phyloP scores from a whole-genome alignment of 2,329 filamentous ascomycete species.

The Paecilomyces sp. region DNA sequence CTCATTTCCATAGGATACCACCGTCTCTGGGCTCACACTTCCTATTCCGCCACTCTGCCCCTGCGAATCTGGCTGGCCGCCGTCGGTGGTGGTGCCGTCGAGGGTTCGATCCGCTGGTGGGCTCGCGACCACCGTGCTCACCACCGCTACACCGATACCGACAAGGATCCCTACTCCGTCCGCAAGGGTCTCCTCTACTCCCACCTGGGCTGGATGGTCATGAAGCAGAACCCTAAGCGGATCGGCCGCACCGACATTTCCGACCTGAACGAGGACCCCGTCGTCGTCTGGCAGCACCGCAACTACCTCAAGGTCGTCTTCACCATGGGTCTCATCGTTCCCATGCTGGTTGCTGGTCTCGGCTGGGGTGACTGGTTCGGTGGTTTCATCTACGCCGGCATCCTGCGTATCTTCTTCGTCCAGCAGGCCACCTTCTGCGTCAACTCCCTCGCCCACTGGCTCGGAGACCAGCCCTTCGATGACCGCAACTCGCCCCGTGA shows the following conservation, averaged over 20 bases:
- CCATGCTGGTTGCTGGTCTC: conserved; percentile 66
- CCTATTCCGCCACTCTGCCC: conserved; percentile 69
- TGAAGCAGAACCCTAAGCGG: conserved; percentile 88
- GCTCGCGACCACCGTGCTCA: conserved; percentile 78
- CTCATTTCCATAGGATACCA: conserved; percentile 55
- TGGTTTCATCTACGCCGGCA: conserved; percentile 77
- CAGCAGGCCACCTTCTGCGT: conserved; percentile 92
- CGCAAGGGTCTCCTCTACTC: conserved; percentile 81
- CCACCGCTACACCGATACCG: conserved; percentile 86
- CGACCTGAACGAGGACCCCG: conserved; percentile 76
- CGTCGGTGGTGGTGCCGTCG: conserved; percentile 72
- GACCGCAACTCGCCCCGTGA: conserved; percentile 88
- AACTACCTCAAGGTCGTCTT: conserved; percentile 77
- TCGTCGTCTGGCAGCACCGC: conserved; percentile 82
- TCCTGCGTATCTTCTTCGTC: conserved; percentile 81
- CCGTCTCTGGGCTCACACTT: conserved; percentile 78
- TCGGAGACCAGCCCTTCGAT: conserved; percentile 86
- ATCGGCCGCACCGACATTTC: conserved; percentile 83
- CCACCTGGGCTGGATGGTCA: conserved; percentile 83
- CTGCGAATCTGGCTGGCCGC: conserved; percentile 77
- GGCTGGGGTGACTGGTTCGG: conserved; percentile 76
- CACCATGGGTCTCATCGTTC: conserved; percentile 69
- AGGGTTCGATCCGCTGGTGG: conserved; percentile 88
- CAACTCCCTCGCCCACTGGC: conserved; percentile 85
- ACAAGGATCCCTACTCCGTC: conserved; percentile 86